Base-by-base conservation (phyloP, 768 basidiomycete species). In the Baorangia bicolor region DNA sequence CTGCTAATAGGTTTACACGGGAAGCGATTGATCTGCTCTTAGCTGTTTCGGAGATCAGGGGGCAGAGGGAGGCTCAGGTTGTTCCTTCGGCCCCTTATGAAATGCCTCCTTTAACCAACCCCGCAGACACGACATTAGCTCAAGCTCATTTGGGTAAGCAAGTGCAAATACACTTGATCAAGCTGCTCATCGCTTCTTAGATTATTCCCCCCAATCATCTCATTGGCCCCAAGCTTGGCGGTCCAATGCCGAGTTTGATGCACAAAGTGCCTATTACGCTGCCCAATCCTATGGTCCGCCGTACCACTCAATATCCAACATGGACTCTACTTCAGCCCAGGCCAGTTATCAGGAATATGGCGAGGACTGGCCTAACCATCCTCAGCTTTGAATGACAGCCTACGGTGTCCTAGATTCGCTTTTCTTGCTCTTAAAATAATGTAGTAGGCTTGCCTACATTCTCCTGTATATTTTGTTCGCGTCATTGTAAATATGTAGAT, bases 1-100 rank as follows among this genome's bases (percentile, higher is more conserved):
- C n/a, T 40, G 30, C 50, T 64, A 13, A 64, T 23, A 5, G 2
- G 30, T 31, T 47, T 25, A 1, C 43, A 5, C 13, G 25, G 7
- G 16, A 50, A 64, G 63, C 53, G 31, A 58, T 31, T 16, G 37
- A 43, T 13, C 37, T 63, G 12, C 52, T 62, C 13, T 31, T 1
- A 2, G 20, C 6, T 9, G 4, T 27, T 14, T 35, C 38, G 5
- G 43, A 53, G 13, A 43, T 10, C 4, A 48, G 9, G 30, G 11
- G 3, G 41, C 41, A 47, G 40, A 13, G 13, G 4, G 28, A 12
- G 5, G 20, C n/a, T n/a, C 47, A 50, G 35, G 41, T 12, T 21
- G 8, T 49, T 28, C 34, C 41, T 30, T 28, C 25, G 5, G 20
- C 11, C 27, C 30, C 14, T 12, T 16, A 34, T 13, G 50, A 25